A percentile compares a stretch with the other conserved stretches of the same genome.
phyloP scores from a whole-genome alignment of 2,329 filamentous ascomycete genomes.

The Apiospora malaysiana region DNA sequence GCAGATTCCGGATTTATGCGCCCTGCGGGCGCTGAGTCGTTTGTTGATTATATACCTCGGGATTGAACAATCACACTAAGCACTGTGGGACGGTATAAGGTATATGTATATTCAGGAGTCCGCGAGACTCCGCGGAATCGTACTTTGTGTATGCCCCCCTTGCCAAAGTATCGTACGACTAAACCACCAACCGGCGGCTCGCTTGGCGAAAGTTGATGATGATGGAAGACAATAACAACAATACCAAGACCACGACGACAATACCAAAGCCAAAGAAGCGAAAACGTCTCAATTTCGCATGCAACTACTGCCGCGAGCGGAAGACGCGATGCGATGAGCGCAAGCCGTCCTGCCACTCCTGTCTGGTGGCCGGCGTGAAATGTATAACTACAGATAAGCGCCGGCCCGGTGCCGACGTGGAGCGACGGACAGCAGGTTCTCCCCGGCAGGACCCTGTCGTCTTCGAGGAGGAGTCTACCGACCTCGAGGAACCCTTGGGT shows the following conservation, averaged over 20 bases:
- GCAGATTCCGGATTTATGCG: not conserved
- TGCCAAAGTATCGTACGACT: not conserved
- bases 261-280: slow-evolving; percentile 21
- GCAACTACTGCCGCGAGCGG: slow-evolving; percentile 24
- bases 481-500: not conserved
- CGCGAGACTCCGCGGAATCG: slow-evolving; percentile 14
- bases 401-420: slow-evolving; percentile 23
- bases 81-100: not conserved
- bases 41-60: not conserved
- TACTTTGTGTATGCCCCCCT: not conserved
- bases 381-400: slow-evolving; percentile 26
- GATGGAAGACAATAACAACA: not conserved
- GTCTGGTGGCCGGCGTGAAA: slow-evolving; percentile 23
- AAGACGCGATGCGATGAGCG: slow-evolving; percentile 26
- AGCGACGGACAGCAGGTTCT: slow-evolving; percentile 18
- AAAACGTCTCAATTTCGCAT: slow-evolving; percentile 25
- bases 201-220: not conserved
- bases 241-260: not conserved
- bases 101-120: not conserved
- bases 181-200: not conserved
- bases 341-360: slow-evolving; percentile 25
- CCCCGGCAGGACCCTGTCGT: not conserved
- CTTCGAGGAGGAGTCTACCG: not conserved
- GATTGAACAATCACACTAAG: not conserved
- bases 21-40: not conserved